Evolutionary conservation across 2,329 filamentous ascomycete species (phyloP).

Genomic region (Monosporascus sp.): DNA sequence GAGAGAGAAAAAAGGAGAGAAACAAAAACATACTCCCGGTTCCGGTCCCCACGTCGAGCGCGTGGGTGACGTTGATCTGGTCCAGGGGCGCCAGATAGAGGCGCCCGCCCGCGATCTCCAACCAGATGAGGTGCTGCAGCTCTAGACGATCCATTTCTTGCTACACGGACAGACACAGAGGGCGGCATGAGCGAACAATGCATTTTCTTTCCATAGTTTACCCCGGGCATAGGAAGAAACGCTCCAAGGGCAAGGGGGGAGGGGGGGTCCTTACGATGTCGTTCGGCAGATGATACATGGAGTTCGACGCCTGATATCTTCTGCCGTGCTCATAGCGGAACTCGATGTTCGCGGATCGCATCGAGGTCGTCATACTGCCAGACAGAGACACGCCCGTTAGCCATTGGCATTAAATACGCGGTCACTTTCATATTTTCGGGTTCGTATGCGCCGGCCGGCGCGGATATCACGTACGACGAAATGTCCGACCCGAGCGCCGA

Average conservation of each 20-base stretch:
- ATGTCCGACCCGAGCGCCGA: slow-evolving; percentile 14
- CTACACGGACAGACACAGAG: slow-evolving; percentile 3
- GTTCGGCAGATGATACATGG: slow-evolving; percentile 14
- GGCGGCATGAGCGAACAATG: neutral
- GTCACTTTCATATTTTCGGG: neutral
- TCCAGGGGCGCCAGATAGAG: slow-evolving; percentile 13
- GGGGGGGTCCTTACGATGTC: slow-evolving; percentile 8
- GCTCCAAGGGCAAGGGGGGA: neutral
- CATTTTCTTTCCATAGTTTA: neutral
- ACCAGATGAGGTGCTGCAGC: slow-evolving; percentile 15
- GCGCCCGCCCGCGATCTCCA: slow-evolving; percentile 11
- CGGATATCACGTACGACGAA: slow-evolving; percentile 9
- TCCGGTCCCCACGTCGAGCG: slow-evolving; percentile 6
- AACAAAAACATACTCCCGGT: slow-evolving; percentile 5
- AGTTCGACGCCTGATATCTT: slow-evolving; percentile 14
- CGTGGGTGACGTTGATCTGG: slow-evolving; percentile 7
- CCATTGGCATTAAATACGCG: neutral
- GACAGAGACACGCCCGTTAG: neutral
- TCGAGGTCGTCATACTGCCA: slow-evolving; percentile 11
- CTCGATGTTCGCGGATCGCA: slow-evolving; percentile 8
- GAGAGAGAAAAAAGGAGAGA: neutral
- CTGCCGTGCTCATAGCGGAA: slow-evolving; percentile 13
- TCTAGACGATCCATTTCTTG: slow-evolving; percentile 17
- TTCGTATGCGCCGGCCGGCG: neutral
- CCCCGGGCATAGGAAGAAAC: neutral